Evolutionary conservation across 208 protist species (phyloP).

Genomic region (Leishmania tropica): DNA sequence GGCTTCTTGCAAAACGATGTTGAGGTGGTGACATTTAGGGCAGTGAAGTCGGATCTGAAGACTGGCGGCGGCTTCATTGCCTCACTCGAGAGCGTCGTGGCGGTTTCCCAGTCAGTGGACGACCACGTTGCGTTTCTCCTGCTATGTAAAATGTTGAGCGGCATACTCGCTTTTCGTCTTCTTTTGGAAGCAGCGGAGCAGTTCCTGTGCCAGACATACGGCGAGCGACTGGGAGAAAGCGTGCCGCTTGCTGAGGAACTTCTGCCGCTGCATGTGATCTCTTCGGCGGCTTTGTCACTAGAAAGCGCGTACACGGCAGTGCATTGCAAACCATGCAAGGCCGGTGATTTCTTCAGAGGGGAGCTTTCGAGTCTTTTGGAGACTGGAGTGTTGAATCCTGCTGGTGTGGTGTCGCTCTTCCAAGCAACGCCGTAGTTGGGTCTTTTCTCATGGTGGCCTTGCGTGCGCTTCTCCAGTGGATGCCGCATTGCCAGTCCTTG

Average conservation of each 20-base stretch:
- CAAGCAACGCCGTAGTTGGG: not conserved
- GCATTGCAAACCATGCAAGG: slow-evolving; percentile 9
- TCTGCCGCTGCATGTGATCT: slow-evolving; percentile 19
- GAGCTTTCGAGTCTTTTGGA: slow-evolving; percentile 32
- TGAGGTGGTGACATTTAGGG: slow-evolving; percentile 54
- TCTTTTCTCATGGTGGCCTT: not conserved
- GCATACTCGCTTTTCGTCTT: slow-evolving; percentile 42
- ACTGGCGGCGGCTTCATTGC: not conserved
- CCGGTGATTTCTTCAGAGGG: slow-evolving; percentile 24
- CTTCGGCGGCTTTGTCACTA: slow-evolving; percentile 5
- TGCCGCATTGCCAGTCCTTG: not conserved
- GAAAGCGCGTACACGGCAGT: not conserved
- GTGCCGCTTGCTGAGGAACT: slow-evolving; percentile 14
- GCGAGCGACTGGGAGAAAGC: slow-evolving; percentile 11
- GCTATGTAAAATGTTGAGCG: slow-evolving; percentile 33
- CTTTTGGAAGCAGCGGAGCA: slow-evolving; percentile 52
- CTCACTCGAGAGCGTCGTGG: slow-evolving; percentile 12
- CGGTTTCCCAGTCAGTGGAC: not conserved
- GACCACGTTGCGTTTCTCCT: slow-evolving; percentile 16
- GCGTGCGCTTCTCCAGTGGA: not conserved
- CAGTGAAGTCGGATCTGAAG: slow-evolving; percentile 29
- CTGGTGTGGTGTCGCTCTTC: slow-evolving; percentile 29
- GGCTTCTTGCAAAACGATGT: slow-evolving; percentile 49
- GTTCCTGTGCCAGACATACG: slow-evolving; percentile 41
- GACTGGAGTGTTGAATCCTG: slow-evolving; percentile 27